Evolutionary conservation across 805 yeast species (phyloP).

Genomic region (Teunomyces tritomae): DNA sequence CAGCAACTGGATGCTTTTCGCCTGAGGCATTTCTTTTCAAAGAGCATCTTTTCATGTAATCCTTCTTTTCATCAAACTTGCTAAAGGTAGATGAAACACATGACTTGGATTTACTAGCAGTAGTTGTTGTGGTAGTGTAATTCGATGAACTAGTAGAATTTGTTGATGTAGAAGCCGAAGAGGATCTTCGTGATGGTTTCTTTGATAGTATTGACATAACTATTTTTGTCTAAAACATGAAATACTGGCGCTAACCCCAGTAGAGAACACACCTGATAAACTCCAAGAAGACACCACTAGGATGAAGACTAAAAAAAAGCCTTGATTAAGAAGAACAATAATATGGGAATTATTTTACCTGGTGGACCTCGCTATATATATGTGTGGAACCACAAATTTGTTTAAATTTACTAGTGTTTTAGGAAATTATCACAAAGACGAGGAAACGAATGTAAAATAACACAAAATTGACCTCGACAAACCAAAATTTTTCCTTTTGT

Average conservation of each 20-base stretch:
- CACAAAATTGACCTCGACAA: constrained; percentile 1
- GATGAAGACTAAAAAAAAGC: constrained; percentile 1
- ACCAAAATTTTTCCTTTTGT: not conserved
- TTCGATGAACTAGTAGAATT: not conserved
- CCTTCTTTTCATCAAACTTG: constrained; percentile 46
- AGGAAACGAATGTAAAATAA: not conserved
- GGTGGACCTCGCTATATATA: not conserved
- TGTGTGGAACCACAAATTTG: not conserved
- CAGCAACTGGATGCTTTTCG: constrained; percentile 19
- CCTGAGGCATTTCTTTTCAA: constrained; percentile 16
- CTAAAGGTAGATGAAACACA: not conserved
- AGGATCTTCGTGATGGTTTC: constrained; percentile 3
- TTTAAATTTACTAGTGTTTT: not conserved
- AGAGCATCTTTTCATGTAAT: constrained; percentile 41
- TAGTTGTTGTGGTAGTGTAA: not conserved
- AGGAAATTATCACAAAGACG: constrained; percentile 3
- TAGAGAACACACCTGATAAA: constrained; percentile 2
- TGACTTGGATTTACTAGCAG: not conserved
- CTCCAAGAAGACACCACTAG: constrained; percentile 1
- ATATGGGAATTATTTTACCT: not conserved
- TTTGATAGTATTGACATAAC: constrained; percentile 1
- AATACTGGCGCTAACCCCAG: constrained; percentile 3
- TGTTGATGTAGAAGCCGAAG: constrained; percentile 2
- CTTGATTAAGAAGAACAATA: not conserved
- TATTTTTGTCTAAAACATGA: not conserved